Base-by-base conservation (phyloP, 192 early-diverging fungal species). In the Entomortierella parvispora region DNA sequence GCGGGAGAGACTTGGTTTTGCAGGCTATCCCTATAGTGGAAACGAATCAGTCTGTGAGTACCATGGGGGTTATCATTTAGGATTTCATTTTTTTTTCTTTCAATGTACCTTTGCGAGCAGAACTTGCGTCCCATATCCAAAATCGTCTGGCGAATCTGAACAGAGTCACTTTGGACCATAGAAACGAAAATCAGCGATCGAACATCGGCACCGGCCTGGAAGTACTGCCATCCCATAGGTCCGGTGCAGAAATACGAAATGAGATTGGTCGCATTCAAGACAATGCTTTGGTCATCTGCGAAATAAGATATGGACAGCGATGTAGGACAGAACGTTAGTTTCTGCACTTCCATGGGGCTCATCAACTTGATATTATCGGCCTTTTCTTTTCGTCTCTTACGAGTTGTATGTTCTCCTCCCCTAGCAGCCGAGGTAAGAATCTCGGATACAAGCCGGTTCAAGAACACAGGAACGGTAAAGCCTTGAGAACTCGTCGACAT, bases 121-220 rank as follows among this genome's bases (percentile, higher is more conserved):
- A 77, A 77, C 60, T 64, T 77, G 23, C 40, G 25, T 0, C 74
- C 74, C 74, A 77, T 77, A 18, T 68, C 65, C 17, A 77, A 47
- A 1, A 77, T 65, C 25, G 65, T 77, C 29, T 77, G 50, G 3
- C 74, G 59, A 48, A 77, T 77, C 29, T 68, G 74, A 43, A 63
- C 67, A n/a, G 74, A 77, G 47, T 77, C 74, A 23, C 65, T 77
- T 46, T 77, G 52, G 22, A 77, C 61, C 74, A 77, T 77, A 11
- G 74, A 77, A 2, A 77, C 56, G 23, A 64, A 77, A 28, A 77
- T 68, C 29, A 77, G 48, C 3, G 74, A 68, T 3, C 74, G 61
- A 26, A 77, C 53, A 42, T 77, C 66, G 9, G 74, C 40, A 8
- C 74, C 65, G 11, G 26, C 44, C 15, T 77, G 74, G 15, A 77